phyloP scores from a whole-genome alignment of 495 filamentous ascomycete species.

The Annulohypoxylon moriforme region DNA sequence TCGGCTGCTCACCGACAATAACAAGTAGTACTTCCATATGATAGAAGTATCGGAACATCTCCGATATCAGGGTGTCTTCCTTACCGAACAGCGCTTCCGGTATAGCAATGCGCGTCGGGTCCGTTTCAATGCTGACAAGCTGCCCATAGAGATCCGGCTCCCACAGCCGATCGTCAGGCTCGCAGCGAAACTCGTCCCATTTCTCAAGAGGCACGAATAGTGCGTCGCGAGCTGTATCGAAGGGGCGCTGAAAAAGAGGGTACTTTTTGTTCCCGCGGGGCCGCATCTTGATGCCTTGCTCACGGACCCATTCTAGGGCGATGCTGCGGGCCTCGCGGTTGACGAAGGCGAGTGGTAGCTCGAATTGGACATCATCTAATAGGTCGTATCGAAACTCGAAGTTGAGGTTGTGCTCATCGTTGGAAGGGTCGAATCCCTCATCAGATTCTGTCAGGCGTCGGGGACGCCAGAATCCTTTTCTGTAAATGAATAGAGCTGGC shows the following conservation, averaged over 20 bases:
- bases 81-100: not conserved
- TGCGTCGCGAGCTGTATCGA: not conserved
- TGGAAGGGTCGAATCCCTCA: not conserved
- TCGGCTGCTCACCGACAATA: not conserved
- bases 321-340: conserved; percentile 2
- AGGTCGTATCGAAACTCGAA: not conserved
- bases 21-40: not conserved
- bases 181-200: not conserved
- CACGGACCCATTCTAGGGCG: not conserved
- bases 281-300: conserved; percentile 4
- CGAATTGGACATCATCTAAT: conserved; percentile 2
- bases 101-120: not conserved
- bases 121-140: not conserved
- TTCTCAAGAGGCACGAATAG: not conserved
- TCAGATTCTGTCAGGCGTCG: not conserved
- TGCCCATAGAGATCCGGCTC: not conserved
- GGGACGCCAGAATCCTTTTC: not conserved
- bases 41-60: not conserved
- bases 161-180: not conserved
- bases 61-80: not conserved
- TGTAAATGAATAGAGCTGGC: conserved; percentile 4
- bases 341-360: conserved; percentile 5
- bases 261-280: not conserved
- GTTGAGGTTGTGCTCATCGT: not conserved
- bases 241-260: not conserved